Base-by-base conservation (phyloP, 371 early-diverging fungal species). In the Rhizopus delemar region DNA sequence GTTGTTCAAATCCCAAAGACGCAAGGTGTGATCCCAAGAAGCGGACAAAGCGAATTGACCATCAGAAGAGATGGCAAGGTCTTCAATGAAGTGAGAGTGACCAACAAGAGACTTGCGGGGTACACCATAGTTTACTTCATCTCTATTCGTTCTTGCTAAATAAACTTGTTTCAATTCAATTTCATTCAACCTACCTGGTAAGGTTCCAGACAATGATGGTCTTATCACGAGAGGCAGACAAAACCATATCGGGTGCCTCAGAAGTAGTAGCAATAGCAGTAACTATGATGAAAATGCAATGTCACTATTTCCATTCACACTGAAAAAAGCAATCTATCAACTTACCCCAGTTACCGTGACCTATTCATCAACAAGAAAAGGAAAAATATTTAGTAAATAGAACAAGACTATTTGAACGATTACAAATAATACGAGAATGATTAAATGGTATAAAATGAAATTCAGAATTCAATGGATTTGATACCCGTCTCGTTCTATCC, bases 1-100 rank as follows among this genome's bases (percentile, higher is more conserved):
- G 56, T 88, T 89, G 82, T 81, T 85, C 71, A 95, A 81, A 75
- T 99, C 98, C 99, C 99, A 99, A 4, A 99, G 92, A 39, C 99
- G 86, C 0, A 99, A 92, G 13, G 99, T 98, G 71, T 97, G 95
- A 78, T 99, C 99, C 73, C 99, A 83, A 7, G 94, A 95, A 3
- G 97, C 98, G 29, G 96, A 96, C 68, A 96, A 83, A 59, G 92
- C 95, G 75, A 91, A 96, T 82, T 92, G 92, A 72, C 95, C 97
- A 75, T 97, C 96, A 53, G 93, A 92, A 68, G 95, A 94, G 80
- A 97, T 86, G 63, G 87, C 94, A 65, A 97, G 85, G 77, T 97
- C 97, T 75, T 90, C 82, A 65, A 97, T 91, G 71, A 95, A 93
- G 90, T 93, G 92, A 90, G 93, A 95, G 90, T 97, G 97, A 70